Evolutionary conservation across 2,329 filamentous ascomycete species (phyloP), one percentile per base, ranked within the genome.

Genomic region (Aspergillus uvarum): DNA sequence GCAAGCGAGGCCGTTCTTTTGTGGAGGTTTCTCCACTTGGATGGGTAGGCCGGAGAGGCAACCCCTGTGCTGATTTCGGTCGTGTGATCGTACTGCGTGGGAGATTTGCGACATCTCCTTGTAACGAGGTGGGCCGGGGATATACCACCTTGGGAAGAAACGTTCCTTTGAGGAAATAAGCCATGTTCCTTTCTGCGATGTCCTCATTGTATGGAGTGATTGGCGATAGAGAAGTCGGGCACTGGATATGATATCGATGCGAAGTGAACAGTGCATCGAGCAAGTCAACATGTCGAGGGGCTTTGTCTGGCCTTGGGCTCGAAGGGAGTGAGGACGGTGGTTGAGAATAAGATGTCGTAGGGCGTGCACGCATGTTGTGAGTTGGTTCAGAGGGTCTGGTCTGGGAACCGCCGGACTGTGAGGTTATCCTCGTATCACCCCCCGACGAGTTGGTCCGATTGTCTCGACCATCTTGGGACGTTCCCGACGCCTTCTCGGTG

Each of bases 181-280:
- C 71, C 70, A 78, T 76, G 54, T 79, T 79, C 24, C 77, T 74
- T 60, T 79, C 77, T 5, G 77, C 77, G 55, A 79, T 69, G 63
- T 79, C 75, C 65, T 79, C 77, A 51, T 79, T 79, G 62, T 76
- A 79, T 11, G 73, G 73, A 19, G 67, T 70, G 5, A 66, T 68
- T 3, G 74, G 73, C 10, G 74, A 74, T 29, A 73, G 61, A 10
- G 66, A 57, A 14, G 48, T 62, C n/a, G 67, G 48, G 50, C 59
- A 58, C 29, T 67, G 58, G 42, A 67, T 64, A 38, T 68, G 73
- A 38, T 70, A 64, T 5, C 68, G 69, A 51, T 77, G 72, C 1
- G 70, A 67, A n/a, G 71, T 69, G 54, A 70, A 72, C n/a, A 77
- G 56, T 12, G 77, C 76, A 60, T 77, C 75, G 21, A 78, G 63